Conservation (phyloP, 2,329 filamentous ascomycete species). For the Xenosphaeropsis pyriputrescens region DNA sequence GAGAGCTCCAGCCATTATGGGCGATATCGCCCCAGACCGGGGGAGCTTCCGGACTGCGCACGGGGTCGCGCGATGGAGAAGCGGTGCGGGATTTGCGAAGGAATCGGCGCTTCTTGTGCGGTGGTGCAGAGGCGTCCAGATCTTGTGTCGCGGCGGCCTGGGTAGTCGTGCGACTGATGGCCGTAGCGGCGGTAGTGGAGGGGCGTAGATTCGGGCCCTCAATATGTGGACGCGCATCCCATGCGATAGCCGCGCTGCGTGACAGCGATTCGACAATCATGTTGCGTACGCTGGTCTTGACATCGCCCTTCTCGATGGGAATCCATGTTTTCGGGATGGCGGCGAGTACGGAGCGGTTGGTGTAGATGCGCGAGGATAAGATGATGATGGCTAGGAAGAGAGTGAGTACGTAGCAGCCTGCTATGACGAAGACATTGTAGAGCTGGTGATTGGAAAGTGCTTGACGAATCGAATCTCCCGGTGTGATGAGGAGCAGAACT, state of each 20-base stretch:
- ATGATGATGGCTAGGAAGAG: conserved; percentile 57
- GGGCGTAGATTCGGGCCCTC: no score
- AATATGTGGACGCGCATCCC: conserved; percentile 58
- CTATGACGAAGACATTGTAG: conserved; percentile 74
- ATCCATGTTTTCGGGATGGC: conserved; percentile 80
- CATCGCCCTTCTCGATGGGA: conserved; percentile 73
- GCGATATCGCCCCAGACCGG: conserved; percentile 66
- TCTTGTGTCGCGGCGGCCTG: conserved; percentile 7
- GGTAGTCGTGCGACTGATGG: conserved; percentile 13
- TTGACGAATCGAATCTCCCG: conserved; percentile 68
- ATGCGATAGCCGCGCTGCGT: conserved; percentile 69
- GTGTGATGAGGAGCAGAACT: conserved; percentile 63
- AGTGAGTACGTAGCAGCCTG: conserved; percentile 61
- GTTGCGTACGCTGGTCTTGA: conserved; percentile 57
- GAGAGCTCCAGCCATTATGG: conserved; percentile 81
- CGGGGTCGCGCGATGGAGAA: conserved; percentile 8
- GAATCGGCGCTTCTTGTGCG: neutral
- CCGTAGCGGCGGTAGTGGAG: conserved; percentile 6
- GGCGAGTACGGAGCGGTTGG: conserved; percentile 64
- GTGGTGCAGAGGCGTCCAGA: neutral
- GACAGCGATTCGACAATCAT: conserved; percentile 61
- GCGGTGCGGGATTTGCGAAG: conserved; percentile 1
- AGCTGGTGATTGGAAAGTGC: conserved; percentile 49
- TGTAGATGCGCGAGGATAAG: conserved; percentile 74
- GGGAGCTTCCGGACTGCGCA: conserved; percentile 9